A percentile compares a stretch with the other conserved stretches of the same genome.
Conservation (phyloP, 495 filamentous ascomycete genomes). For the Penicillium flavigenum region DNA sequence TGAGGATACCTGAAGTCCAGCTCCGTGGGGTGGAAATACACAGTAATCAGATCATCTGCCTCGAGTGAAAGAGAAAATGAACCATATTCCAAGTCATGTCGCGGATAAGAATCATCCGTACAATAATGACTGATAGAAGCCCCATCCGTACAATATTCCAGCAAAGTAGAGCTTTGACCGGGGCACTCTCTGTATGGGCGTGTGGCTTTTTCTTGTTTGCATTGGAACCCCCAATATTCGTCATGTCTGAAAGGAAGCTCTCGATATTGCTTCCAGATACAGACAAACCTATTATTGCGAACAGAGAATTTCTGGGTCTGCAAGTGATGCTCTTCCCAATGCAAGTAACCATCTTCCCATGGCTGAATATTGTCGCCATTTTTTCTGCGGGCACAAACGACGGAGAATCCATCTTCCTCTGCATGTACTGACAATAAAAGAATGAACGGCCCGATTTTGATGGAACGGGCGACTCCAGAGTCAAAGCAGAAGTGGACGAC, state of each 20-base stretch:
- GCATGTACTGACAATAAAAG: slow-evolving; percentile 7
- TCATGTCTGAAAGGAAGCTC: neutral
- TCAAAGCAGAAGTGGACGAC: slow-evolving; percentile 30
- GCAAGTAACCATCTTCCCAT: neutral
- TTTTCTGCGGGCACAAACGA: slow-evolving; percentile 1
- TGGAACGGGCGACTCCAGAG: slow-evolving; percentile 17
- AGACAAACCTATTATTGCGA: neutral
- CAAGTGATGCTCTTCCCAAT: neutral
- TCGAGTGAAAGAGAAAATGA: slow-evolving; percentile 1
- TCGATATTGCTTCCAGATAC: neutral
- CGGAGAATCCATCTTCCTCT: slow-evolving; percentile 12
- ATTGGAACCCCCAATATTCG: too few species aligned
- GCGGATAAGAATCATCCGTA: too few species aligned
- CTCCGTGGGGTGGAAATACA: neutral
- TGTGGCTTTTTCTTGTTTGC: too few species aligned
- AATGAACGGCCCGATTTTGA: slow-evolving; percentile 4
- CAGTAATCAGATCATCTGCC: neutral
- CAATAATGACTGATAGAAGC: too few species aligned
- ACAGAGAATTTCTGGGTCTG: slow-evolving; percentile 7
- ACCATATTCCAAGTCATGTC: too few species aligned
- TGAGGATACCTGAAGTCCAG: neutral
- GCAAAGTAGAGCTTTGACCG: neutral
- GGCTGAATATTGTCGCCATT: neutral
- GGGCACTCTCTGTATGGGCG: neutral
- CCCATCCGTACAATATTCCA: too few species aligned